A percentile compares a stretch with the other conserved stretches of the same genome.
phyloP scores from a whole-genome alignment of 2,329 filamentous ascomycete genomes.

The Paraphaeosphaeria minitans region DNA sequence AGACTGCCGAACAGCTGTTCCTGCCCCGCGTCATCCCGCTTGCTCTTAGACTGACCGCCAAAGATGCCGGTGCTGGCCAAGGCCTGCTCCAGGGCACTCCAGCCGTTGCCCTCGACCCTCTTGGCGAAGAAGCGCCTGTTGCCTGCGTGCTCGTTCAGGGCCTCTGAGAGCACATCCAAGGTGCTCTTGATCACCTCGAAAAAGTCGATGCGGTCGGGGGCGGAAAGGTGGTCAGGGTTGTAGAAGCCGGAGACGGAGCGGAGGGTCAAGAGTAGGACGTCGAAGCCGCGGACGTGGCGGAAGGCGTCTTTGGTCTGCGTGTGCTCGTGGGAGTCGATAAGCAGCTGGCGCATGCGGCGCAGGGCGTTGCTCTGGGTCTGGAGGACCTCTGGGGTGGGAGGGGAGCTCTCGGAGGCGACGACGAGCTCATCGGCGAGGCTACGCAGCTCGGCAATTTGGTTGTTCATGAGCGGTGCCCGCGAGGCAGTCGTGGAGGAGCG shows the following conservation, averaged over 20 bases:
- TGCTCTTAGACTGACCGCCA: constrained; percentile 38
- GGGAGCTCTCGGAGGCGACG: constrained; percentile 35
- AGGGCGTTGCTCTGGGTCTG: constrained; percentile 57
- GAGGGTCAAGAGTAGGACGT: constrained; percentile 71
- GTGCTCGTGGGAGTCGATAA: constrained; percentile 58
- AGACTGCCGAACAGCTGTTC: constrained; percentile 86
- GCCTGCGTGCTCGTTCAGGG: constrained; percentile 77
- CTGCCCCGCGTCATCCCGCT: constrained; percentile 44
- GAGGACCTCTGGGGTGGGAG: constrained; percentile 37
- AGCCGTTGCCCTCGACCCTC: constrained; percentile 76
- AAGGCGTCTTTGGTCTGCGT: constrained; percentile 76
- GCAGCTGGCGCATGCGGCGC: constrained; percentile 69
- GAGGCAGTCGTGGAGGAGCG: constrained; percentile 47
- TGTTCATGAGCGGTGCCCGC: constrained; percentile 58
- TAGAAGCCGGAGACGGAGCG: constrained; percentile 77
- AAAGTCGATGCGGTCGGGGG: constrained; percentile 67
- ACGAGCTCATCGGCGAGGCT: constrained; percentile 44
- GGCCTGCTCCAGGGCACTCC: constrained; percentile 74
- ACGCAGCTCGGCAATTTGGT: constrained; percentile 53
- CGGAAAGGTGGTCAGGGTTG: constrained; percentile 65
- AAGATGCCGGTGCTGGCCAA: constrained; percentile 68
- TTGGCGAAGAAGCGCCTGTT: constrained; percentile 87
- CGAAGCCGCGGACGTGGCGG: constrained; percentile 78
- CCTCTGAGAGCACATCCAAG: constrained; percentile 75
- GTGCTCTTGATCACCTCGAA: constrained; percentile 73